Evolutionary conservation across 2,329 filamentous ascomycete genomes (phyloP).

Genomic region (Colletotrichum sp.): DNA sequence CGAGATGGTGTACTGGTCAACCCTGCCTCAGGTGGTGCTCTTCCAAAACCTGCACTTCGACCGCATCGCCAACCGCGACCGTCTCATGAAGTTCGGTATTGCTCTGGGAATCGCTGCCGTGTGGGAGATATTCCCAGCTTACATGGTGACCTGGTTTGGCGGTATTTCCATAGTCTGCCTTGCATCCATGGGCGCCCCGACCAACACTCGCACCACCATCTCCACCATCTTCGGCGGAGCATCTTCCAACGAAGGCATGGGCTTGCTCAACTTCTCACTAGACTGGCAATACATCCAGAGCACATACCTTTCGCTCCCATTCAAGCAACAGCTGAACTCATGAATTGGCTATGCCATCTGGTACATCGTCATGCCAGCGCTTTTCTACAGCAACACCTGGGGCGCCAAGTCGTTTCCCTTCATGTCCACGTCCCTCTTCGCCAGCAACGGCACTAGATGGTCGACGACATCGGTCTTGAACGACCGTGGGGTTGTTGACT

Average conservation of each 20-base stretch:
- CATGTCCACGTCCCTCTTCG: constrained; percentile 32
- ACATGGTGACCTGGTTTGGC: constrained; percentile 45
- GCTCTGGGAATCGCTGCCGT: constrained; percentile 36
- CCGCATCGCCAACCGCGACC: constrained; percentile 25
- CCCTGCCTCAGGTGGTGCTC: constrained; percentile 33
- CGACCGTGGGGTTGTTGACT: constrained; percentile 27
- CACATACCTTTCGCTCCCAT: constrained; percentile 36
- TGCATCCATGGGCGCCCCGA: constrained; percentile 40
- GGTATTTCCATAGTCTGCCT: constrained; percentile 49
- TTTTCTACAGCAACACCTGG: constrained; percentile 48
- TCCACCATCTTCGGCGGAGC: constrained; percentile 44
- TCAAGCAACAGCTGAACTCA: constrained; percentile 40
- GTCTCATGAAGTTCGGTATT: constrained; percentile 32
- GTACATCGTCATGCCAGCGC: constrained; percentile 34
- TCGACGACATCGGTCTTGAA: constrained; percentile 25
- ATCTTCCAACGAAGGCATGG: constrained; percentile 38
- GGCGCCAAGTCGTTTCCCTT: constrained; percentile 33
- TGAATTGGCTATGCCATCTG: constrained; percentile 40
- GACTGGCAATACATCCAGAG: constrained; percentile 50
- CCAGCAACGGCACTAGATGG: constrained; percentile 27
- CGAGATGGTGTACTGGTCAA: constrained; percentile 37
- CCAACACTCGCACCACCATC: constrained; percentile 24
- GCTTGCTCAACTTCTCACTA: constrained; percentile 42
- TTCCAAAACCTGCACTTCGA: constrained; percentile 38
- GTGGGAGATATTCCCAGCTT: constrained; percentile 52